Evolutionary conservation across 2,329 filamentous ascomycete species (phyloP).

Genomic region (Scytalidium sp.): DNA sequence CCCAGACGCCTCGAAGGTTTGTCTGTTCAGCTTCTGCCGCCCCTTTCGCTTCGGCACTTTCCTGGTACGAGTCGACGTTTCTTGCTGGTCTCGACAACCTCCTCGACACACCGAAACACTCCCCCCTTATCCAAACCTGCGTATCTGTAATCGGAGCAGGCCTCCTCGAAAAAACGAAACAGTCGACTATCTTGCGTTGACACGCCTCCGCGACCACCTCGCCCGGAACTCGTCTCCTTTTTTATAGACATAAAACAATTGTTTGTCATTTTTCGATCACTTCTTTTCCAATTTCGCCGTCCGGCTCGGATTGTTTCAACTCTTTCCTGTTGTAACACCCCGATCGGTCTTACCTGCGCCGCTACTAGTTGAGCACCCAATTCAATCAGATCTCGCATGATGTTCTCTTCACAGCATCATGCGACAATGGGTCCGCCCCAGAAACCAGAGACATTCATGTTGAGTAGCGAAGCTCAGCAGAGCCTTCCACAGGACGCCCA

Average conservation of each 20-base stretch:
- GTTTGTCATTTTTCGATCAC: not conserved
- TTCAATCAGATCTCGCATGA: slow-evolving; percentile 39
- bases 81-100: slow-evolving; percentile 30
- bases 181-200: slow-evolving; percentile 15
- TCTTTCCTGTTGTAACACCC: slow-evolving; percentile 11
- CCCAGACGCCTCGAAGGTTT: slow-evolving; percentile 6
- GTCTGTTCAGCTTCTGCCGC: slow-evolving; percentile 9
- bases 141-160: slow-evolving; percentile 30
- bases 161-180: slow-evolving; percentile 15
- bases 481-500: slow-evolving; percentile 94
- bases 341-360: slow-evolving; percentile 7
- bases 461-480: slow-evolving; percentile 95
- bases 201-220: slow-evolving; percentile 4
- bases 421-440: slow-evolving; percentile 86
- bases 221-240: slow-evolving; percentile 17
- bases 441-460: slow-evolving; percentile 98
- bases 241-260: slow-evolving; percentile 10
- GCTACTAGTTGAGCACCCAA: slow-evolving; percentile 21
- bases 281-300: not conserved
- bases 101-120: slow-evolving; percentile 29
- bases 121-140: slow-evolving; percentile 28
- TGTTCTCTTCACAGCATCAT: slow-evolving; percentile 72
- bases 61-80: slow-evolving; percentile 24
- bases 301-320: slow-evolving; percentile 24
- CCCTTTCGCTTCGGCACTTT: slow-evolving; percentile 8